phyloP scores from a whole-genome alignment of 106 monocot species.

The Triglochin maritima region DNA sequence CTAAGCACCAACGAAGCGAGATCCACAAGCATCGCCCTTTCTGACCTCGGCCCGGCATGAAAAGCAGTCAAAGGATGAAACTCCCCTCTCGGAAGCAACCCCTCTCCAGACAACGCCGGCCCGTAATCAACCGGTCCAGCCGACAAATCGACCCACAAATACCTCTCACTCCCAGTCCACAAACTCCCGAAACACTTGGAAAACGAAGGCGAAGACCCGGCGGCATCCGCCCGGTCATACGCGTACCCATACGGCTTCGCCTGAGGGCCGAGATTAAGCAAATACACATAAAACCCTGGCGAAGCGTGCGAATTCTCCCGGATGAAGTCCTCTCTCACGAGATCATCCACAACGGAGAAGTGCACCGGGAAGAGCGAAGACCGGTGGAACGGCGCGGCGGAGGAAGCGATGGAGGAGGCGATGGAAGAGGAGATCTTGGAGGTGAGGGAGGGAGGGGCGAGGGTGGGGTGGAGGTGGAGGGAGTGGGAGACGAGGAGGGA shows the following conservation, averaged over 20 bases:
- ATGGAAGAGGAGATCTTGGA: conserved; percentile 37
- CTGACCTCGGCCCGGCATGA: conserved; percentile 45
- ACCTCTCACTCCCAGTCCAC: conserved; percentile 53
- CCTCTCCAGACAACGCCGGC: conserved; percentile 79
- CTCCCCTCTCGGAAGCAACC: conserved; percentile 73
- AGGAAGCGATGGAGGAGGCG: conserved; percentile 33
- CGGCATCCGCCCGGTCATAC: conserved; percentile 18
- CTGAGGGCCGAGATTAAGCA: conserved; percentile 42
- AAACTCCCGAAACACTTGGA: conserved; percentile 63
- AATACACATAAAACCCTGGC: conserved; percentile 59
- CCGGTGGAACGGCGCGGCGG: conserved; percentile 38
- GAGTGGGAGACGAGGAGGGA: conserved; percentile 53
- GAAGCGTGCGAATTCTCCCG: conserved; percentile 26
- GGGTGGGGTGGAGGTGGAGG: conserved; percentile 40
- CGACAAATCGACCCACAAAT: conserved; percentile 78
- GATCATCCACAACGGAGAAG: conserved; percentile 34
- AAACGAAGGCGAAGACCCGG: conserved; percentile 20
- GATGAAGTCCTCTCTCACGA: conserved; percentile 39
- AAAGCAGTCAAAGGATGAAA: conserved; percentile 73
- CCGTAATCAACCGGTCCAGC: conserved; percentile 90
- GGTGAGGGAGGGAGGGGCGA: conserved; percentile 18
- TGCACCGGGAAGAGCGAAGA: conserved; percentile 45
- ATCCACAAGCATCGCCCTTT: conserved; percentile 46
- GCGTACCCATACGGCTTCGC: conserved; percentile 67
- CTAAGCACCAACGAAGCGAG: conserved; percentile 56